Evolutionary conservation across 176 grass and related monocot species (phyloP), one percentile per base, ranked within the genome.

Genomic region (Lolium perenne): DNA sequence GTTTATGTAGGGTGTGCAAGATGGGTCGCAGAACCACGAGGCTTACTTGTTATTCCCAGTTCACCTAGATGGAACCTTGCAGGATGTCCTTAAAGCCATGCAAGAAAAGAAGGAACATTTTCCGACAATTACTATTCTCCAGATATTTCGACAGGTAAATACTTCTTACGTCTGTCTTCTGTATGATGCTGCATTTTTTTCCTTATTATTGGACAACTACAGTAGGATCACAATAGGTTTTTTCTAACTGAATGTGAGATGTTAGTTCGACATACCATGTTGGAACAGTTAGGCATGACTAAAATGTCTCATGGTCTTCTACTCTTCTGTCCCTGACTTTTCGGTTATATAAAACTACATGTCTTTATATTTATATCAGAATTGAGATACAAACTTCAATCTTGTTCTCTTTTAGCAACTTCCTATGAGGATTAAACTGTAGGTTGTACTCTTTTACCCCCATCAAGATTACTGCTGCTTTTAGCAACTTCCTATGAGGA

Each of bases 1-100:
- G 14, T 47, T 18, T 71, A 53, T 86, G 64, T 83, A 97, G 95
- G 92, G 90, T 51, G 84, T 86, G 86, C 88, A 94, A 84, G 88
- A 91, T 65, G 94, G 95, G 63, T 75, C 74, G 1, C 83, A 83
- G 83, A 97, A 88, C 59, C 82, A 97, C 77, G 95, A 97, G 80
- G 95, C 95, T 61, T 97, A 94, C 86, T 84, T 97, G 80, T 51
- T 97, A 64, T 97, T 97, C 25, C 95, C 95, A 82, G 92, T 97
- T 88, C 91, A 97, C 90, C 89, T 97, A 56, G 95, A 97, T 56
- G 95, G 95, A 71, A 97, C 95, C 6, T 88, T 97, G 81, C 85
- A 83, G 23, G 95, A 97, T 59, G 53, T 85, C 51, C 78, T 85
- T 71, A 93, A 89, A 77, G 82, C 48, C n/a, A 94, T 93, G 95